phyloP scores from a whole-genome alignment of 331 rosid species.

The Prunus yedoensis region DNA sequence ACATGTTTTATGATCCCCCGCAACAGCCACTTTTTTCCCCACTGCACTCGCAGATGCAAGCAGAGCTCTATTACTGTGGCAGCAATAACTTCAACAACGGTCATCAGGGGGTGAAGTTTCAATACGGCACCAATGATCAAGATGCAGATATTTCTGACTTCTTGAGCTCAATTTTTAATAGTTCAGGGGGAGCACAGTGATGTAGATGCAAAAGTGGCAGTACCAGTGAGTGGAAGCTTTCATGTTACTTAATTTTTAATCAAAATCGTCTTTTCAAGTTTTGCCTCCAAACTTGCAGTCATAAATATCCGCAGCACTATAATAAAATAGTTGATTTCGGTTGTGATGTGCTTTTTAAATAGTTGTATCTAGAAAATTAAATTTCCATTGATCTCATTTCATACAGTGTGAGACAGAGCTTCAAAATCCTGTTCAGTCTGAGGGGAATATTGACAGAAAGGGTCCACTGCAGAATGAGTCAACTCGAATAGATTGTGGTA shows the following conservation, averaged over 20 bases:
- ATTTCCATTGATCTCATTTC: constrained; percentile 16
- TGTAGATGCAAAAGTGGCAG: constrained; percentile 26
- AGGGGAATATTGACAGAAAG: constrained; percentile 27
- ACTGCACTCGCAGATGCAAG: constrained; percentile 40
- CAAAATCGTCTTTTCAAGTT: constrained; percentile 10
- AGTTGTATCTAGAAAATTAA: neutral
- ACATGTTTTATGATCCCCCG: constrained; percentile 29
- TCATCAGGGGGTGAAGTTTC: constrained; percentile 29
- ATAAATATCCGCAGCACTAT: neutral
- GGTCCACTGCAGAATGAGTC: constrained; percentile 25
- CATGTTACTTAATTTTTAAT: constrained; percentile 9
- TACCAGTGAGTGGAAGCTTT: constrained; percentile 47
- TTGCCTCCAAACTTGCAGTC: neutral
- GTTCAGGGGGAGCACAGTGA: constrained; percentile 36
- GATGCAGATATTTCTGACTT: constrained; percentile 39
- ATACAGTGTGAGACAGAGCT: constrained; percentile 36
- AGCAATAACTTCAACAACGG: constrained; percentile 31
- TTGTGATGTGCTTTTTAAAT: neutral
- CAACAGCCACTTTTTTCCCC: constrained; percentile 52
- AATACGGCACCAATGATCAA: constrained; percentile 46
- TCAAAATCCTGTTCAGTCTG: constrained; percentile 25
- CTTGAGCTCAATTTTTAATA: constrained; percentile 36
- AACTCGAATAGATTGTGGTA: constrained; percentile 31
- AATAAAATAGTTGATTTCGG: neutral
- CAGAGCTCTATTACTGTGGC: constrained; percentile 31